These are phyloP conservation scores for Recurvomyces mirabilis DNA, from an alignment of 495 filamentous ascomycete species.

Conservation along the genomic window DNA sequence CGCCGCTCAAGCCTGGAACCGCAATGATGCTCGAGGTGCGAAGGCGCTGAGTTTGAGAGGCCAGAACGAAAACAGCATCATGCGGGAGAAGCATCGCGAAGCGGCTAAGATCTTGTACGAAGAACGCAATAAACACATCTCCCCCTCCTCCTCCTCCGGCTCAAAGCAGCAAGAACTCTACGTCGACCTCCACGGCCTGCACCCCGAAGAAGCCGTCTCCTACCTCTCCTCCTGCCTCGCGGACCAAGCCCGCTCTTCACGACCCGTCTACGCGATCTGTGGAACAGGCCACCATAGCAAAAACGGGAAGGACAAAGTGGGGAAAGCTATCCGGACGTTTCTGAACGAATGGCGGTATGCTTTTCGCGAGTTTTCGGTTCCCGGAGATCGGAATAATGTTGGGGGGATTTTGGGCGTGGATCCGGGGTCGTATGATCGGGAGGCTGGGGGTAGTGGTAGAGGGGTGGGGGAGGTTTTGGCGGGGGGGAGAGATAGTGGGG, in stretches of 20 bases:
- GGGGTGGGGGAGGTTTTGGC: slow-evolving; percentile 24
- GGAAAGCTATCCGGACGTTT: slow-evolving; percentile 82
- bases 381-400: slow-evolving; percentile 78
- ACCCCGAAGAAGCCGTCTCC: slow-evolving; percentile 92
- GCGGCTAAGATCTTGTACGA: slow-evolving; percentile 88
- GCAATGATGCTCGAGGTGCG: slow-evolving; percentile 90
- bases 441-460: slow-evolving; percentile 29
- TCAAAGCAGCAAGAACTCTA: slow-evolving; percentile 68
- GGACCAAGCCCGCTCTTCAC: slow-evolving; percentile 48
- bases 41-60: slow-evolving; percentile 90
- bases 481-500: slow-evolving; percentile 30
- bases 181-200: slow-evolving; percentile 89
- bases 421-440: slow-evolving; percentile 75
- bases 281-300: slow-evolving; percentile 97
- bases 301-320: slow-evolving; percentile 97
- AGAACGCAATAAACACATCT: slow-evolving; percentile 69
- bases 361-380: slow-evolving; percentile 91
- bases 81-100: slow-evolving; percentile 94
- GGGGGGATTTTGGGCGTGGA: slow-evolving; percentile 94
- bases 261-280: slow-evolving; percentile 88
- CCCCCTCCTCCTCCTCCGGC: background rate
- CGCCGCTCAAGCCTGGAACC: slow-evolving; percentile 99
- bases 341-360: slow-evolving; percentile 93
- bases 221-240: slow-evolving; percentile 81
- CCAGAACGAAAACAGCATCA: slow-evolving; percentile 90